Percentiles rank a stretch among this genome's conserved stretches.
Conservation (phyloP, 2,329 filamentous ascomycete species). For the Ophiostoma piceae region DNA sequence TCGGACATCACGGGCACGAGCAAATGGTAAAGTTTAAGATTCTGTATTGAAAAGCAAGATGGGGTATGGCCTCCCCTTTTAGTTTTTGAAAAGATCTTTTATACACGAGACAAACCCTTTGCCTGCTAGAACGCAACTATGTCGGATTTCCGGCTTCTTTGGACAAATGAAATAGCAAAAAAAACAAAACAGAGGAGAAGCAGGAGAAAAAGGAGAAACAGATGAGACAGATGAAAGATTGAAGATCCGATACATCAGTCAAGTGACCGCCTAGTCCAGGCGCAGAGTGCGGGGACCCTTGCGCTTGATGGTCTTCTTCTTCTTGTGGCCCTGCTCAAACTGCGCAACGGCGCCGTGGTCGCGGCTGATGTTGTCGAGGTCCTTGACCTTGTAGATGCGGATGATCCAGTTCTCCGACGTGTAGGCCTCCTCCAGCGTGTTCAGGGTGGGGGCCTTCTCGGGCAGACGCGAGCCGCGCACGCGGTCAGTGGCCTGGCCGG, state of each 20-base stretch:
- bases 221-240: neutral
- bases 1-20: neutral
- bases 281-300: constrained; percentile 66
- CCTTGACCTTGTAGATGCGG: constrained; percentile 99
- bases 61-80: constrained; percentile 4
- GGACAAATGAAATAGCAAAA: neutral
- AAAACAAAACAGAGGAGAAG: constrained; percentile 6
- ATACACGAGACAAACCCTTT: constrained; percentile 12
- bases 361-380: constrained; percentile 90
- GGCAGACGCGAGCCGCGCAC: constrained; percentile 78
- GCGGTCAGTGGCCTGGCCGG: constrained; percentile 83
- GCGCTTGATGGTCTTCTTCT: constrained; percentile 70
- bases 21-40: neutral
- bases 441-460: constrained; percentile 77
- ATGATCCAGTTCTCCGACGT: constrained; percentile 99
- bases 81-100: constrained; percentile 12
- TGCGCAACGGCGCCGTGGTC: constrained; percentile 67
- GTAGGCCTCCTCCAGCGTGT: constrained; percentile 91
- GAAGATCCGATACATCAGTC: neutral
- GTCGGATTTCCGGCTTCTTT: neutral
- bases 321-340: constrained; percentile 76
- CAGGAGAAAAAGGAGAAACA: neutral
- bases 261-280: constrained; percentile 50
- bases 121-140: constrained; percentile 11
- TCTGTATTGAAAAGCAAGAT: constrained; percentile 11